Conservation (phyloP, 768 basidiomycete genomes). For the Lentinula boryana region DNA sequence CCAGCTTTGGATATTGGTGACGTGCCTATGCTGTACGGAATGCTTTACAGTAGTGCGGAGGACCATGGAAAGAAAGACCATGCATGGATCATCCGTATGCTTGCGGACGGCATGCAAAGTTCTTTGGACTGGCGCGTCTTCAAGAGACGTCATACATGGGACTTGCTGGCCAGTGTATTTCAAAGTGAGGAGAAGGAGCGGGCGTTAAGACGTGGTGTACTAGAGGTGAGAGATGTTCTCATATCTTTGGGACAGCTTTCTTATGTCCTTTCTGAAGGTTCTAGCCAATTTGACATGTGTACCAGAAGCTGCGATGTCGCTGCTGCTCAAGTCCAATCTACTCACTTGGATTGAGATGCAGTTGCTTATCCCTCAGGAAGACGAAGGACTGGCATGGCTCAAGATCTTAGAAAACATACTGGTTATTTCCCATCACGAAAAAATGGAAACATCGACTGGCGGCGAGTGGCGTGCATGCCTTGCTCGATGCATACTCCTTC, state of each 20-base stretch:
- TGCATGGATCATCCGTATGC: constrained; percentile 81
- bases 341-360: constrained; percentile 84
- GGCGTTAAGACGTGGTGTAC: constrained; percentile 46
- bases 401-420: constrained; percentile 63
- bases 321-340: constrained; percentile 67
- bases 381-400: constrained; percentile 53
- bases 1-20: constrained; percentile 74
- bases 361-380: constrained; percentile 27
- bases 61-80: constrained; percentile 85
- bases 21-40: constrained; percentile 85
- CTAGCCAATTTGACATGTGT: constrained; percentile 72
- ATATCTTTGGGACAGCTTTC: neutral
- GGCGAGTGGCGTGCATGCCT: constrained; percentile 58
- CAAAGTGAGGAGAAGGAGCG: constrained; percentile 56
- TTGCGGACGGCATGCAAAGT: constrained; percentile 75
- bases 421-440: constrained; percentile 39
- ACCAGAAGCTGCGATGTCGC: constrained; percentile 57
- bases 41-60: constrained; percentile 69
- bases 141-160: constrained; percentile 83
- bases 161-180: constrained; percentile 77
- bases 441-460: constrained; percentile 45
- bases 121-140: constrained; percentile 78
- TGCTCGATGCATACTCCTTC: constrained; percentile 40
- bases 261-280: constrained; percentile 36
- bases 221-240: constrained; percentile 48